Evolutionary conservation across 148 eudicot species (phyloP), one percentile per base, ranked within the genome.

Genomic region (Rhododendron griersonianum): DNA sequence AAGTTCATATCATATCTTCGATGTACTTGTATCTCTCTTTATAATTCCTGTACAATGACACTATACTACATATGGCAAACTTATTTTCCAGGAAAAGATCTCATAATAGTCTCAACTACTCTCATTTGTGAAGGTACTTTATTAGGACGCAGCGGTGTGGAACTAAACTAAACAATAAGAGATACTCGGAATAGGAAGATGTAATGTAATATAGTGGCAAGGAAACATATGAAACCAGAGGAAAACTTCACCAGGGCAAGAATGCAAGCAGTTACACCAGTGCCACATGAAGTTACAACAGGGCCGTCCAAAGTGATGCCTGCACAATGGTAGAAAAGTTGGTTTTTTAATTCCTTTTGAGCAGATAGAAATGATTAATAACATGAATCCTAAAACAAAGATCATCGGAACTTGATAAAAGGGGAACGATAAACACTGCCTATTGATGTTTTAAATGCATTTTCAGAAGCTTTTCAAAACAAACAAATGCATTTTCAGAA

Each of bases 191-290:
- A 71, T 71, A 71, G 19, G n/a, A 30, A 30, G 55, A 30, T 2
- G 73, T 9, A 14, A 53, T 37, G 39, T 47, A 15, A 45, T 16
- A 3, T 15, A 37, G 30, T 3, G 35, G 25, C 18, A 83, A 59
- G 7, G 21, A 5, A 28, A 78, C 18, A 30, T 45, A 21, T 53
- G 41, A 75, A 84, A 74, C 14, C 39, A 71, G 82, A 63, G 59
- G 85, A 87, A 30, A 78, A 41, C 74, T 50, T 91, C 48, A 97
- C 99, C 98, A 97, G 83, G 76, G 96, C 95, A 76, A 97, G 93
- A 85, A 97, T 89, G 89, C 98, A 93, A 67, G 98, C 99, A 65
- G 99, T 97, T 47, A 97, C 98, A 80, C 99, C 99, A 41, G 99
- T 95, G 77, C 98, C 99, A 88, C 99, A 97, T 2, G 99, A 97